Percentiles rank a stretch among this genome's conserved stretches.
Evolutionary conservation across 495 filamentous ascomycete genomes (phyloP).

Genomic region (Penicillium lividum): DNA sequence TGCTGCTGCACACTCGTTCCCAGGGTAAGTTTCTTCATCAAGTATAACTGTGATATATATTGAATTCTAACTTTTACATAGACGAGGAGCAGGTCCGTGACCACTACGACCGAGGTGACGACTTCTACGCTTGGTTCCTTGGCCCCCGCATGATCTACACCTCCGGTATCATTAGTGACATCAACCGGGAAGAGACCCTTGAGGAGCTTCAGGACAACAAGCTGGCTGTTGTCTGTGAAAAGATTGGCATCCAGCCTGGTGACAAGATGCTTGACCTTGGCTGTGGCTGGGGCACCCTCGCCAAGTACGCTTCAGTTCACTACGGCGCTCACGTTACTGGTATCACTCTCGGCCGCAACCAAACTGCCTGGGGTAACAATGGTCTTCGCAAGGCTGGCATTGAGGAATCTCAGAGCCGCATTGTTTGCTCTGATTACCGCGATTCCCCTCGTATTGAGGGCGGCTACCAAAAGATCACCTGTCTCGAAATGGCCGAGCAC

Average conservation of each 20-base stretch:
- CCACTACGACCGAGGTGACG: conserved; percentile 73
- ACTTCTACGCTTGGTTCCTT: conserved; percentile 76
- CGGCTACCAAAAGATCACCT: conserved; percentile 69
- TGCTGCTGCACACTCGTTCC: conserved; percentile 67
- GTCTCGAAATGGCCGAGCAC: conserved; percentile 78
- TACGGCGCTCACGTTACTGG: conserved; percentile 66
- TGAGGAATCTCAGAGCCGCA: conserved; percentile 61
- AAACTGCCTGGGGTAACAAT: conserved; percentile 72
- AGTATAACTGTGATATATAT: neutral
- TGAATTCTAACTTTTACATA: conserved; percentile 24
- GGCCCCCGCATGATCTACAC: conserved; percentile 76
- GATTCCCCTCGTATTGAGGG: conserved; percentile 62
- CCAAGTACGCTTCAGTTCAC: conserved; percentile 62
- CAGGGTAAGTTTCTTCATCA: conserved; percentile 50
- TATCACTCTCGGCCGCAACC: conserved; percentile 69
- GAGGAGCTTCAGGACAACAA: conserved; percentile 75
- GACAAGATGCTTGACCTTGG: conserved; percentile 68
- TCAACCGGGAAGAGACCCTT: conserved; percentile 63
- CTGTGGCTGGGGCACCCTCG: conserved; percentile 72
- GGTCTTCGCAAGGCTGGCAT: conserved; percentile 61
- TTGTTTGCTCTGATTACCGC: conserved; percentile 69
- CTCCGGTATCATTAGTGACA: conserved; percentile 67
- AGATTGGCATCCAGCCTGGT: conserved; percentile 62
- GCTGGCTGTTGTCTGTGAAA: conserved; percentile 69
- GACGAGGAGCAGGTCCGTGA: conserved; percentile 76